Percentiles rank a stretch among this genome's conserved stretches.
Conservation (phyloP, 768 basidiomycete species). For the Phlebiopsis flavidoalba region DNA sequence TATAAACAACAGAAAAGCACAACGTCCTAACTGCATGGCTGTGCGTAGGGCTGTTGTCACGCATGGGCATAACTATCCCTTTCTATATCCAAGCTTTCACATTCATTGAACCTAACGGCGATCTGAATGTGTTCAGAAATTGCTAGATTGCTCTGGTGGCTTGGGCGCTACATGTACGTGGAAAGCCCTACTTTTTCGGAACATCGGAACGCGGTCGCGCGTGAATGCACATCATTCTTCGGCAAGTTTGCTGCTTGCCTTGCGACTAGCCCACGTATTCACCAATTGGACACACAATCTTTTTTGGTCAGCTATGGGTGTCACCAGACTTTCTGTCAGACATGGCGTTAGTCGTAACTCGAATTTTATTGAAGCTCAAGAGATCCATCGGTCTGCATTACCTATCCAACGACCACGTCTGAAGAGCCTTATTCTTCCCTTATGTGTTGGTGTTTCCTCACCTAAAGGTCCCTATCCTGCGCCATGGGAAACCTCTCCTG, state of each 20-base stretch:
- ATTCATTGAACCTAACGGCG: background rate
- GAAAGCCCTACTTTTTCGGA: background rate
- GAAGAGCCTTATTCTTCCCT: background rate
- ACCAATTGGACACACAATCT: background rate
- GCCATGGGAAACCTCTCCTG: background rate
- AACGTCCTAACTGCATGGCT: background rate
- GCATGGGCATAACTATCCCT: background rate
- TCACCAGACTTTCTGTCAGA: background rate
- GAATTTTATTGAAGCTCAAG: no score
- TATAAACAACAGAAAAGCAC: background rate
- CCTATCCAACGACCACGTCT: background rate
- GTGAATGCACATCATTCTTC: background rate
- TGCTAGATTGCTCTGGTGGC: background rate
- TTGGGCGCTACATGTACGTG: conserved; percentile 1
- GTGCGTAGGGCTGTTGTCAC: background rate
- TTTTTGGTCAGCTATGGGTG: no score
- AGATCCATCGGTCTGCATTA: no score
- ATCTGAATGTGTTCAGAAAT: no score
- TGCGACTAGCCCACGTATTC: background rate
- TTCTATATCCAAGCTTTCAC: background rate
- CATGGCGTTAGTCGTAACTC: no score
- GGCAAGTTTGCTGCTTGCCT: background rate
- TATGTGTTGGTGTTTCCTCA: background rate
- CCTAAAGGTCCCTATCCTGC: background rate
- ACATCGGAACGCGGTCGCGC: background rate